A percentile compares a stretch with the other conserved stretches of the same genome.
phyloP scores from a whole-genome alignment of 1,139 yeast genomes.

The Candida anutae region DNA sequence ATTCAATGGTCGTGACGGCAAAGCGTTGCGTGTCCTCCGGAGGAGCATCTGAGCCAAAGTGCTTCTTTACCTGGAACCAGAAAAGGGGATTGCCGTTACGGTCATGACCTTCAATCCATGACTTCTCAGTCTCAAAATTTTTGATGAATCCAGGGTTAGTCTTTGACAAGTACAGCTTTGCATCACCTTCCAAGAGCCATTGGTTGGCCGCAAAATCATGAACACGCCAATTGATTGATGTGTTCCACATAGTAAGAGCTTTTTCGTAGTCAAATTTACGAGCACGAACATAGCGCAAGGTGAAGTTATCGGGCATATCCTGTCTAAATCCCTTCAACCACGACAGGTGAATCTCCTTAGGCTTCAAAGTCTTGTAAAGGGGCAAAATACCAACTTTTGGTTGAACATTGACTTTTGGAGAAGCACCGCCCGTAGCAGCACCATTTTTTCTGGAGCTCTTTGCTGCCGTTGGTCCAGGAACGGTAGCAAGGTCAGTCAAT shows the following conservation, averaged over 20 bases:
- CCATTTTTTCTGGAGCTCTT: too few relatives aligned
- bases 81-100: conserved; percentile 30
- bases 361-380: conserved; percentile 16
- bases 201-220: conserved; percentile 21
- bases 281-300: conserved; percentile 34
- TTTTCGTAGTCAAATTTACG: conserved; percentile 32
- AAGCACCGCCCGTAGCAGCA: background rate
- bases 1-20: conserved; percentile 33
- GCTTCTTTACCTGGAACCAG: conserved; percentile 33
- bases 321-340: conserved; percentile 17
- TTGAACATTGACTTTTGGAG: conserved; percentile 7
- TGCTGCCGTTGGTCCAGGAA: background rate
- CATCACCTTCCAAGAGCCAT: conserved; percentile 35
- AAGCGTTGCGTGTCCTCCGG: conserved; percentile 31
- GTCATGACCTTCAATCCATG: conserved; percentile 35
- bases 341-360: conserved; percentile 19
- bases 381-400: conserved; percentile 12
- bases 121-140: conserved; percentile 31
- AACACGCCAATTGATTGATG: conserved; percentile 33
- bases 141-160: conserved; percentile 29
- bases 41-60: conserved; percentile 34
- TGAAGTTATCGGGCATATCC: conserved; percentile 28
- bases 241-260: conserved; percentile 26
- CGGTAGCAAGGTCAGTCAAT: conserved; percentile 12
- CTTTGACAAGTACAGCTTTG: conserved; percentile 23